phyloP scores from a whole-genome alignment of 192 early-diverging fungal genomes.

The Coemansia sp. region DNA sequence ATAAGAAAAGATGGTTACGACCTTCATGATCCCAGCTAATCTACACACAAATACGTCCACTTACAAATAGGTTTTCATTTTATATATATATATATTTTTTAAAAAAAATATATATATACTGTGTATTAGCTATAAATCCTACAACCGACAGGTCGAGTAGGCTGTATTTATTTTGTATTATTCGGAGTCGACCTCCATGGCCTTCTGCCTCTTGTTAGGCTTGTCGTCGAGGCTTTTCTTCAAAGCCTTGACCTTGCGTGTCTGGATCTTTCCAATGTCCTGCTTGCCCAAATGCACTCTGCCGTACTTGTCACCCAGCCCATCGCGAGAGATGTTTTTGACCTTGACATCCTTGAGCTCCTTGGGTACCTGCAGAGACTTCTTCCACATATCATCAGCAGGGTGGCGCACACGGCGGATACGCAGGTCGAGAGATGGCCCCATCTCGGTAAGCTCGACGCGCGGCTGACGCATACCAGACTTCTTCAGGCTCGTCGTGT shows the following conservation, averaged over 20 bases:
- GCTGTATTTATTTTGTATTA: constrained; percentile 4
- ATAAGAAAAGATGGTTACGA: too few relatives aligned
- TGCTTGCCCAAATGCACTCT: constrained; percentile 91
- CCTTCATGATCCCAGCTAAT: too few relatives aligned
- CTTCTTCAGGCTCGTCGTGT: constrained; percentile 82
- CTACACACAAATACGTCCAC: too few relatives aligned
- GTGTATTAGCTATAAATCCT: too few relatives aligned
- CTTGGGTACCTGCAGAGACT: constrained; percentile 79
- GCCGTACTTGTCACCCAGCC: constrained; percentile 89
- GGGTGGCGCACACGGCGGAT: constrained; percentile 71
- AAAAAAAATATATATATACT: too few relatives aligned
- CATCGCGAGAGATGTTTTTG: constrained; percentile 90
- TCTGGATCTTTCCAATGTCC: constrained; percentile 89
- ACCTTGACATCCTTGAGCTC: constrained; percentile 69
- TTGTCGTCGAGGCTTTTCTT: constrained; percentile 55
- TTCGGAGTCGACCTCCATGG: constrained; percentile 10
- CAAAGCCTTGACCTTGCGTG: constrained; percentile 97
- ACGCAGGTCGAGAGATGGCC: constrained; percentile 78
- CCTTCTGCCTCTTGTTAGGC: constrained; percentile 27
- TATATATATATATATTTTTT: too few relatives aligned
- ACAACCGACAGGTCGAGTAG: too few relatives aligned
- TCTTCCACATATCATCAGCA: constrained; percentile 78
- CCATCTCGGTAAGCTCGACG: constrained; percentile 93
- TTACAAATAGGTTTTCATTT: too few relatives aligned
- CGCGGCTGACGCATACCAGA: constrained; percentile 80